These are phyloP conservation scores for Isabelozyma rhagii DNA, from an alignment of 805 yeast species.

Conservation along the genomic window DNA sequence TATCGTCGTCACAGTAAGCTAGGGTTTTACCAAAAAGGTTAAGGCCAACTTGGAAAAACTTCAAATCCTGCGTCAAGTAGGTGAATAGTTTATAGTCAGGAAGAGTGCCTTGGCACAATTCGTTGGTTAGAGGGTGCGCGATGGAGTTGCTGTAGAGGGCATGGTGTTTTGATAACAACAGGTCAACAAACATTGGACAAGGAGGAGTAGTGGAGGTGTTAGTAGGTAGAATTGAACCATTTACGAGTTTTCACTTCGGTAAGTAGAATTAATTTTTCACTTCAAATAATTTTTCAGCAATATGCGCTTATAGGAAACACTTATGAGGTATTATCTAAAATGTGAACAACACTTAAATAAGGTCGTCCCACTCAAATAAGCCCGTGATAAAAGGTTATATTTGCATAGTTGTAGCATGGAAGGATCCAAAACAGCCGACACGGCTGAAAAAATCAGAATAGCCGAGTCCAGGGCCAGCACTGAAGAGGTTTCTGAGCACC, in stretches of 20 bases:
- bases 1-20: constrained; percentile 38
- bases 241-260: neutral
- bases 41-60: constrained; percentile 43
- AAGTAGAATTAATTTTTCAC: neutral
- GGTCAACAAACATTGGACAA: constrained; percentile 5
- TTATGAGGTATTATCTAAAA: neutral
- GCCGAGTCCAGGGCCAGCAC: too few relatives aligned
- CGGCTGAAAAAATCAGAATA: too few relatives aligned
- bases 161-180: constrained; percentile 9
- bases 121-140: constrained; percentile 40
- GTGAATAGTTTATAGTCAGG: constrained; percentile 39
- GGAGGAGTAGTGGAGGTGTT: neutral
- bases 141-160: constrained; percentile 25
- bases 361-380: neutral
- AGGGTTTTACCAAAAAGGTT: constrained; percentile 43
- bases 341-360: neutral
- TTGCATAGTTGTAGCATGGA: too few relatives aligned
- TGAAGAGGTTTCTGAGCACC: neutral
- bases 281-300: neutral
- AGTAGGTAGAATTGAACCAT: neutral
- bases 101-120: constrained; percentile 45
- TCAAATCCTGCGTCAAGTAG: constrained; percentile 48
- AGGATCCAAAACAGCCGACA: too few relatives aligned
- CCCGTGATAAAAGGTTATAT: neutral
- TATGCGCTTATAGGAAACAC: neutral